Conservation (phyloP, 2,329 filamentous ascomycete species). For the Aspergillus transmontanensis region DNA sequence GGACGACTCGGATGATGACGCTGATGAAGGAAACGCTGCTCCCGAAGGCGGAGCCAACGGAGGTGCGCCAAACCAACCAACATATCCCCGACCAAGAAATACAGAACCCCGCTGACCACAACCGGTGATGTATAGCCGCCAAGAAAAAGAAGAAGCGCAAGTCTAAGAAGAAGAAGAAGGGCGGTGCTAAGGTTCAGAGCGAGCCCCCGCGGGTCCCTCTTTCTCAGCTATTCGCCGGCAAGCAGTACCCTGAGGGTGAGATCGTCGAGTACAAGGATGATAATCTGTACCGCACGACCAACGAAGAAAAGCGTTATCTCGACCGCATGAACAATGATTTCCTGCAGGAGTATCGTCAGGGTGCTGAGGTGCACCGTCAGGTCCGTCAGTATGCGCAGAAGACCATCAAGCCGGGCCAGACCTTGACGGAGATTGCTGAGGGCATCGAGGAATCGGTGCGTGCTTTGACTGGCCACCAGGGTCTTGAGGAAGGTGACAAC, state of each 20-base stretch:
- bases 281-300: conserved; percentile 76
- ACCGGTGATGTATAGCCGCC: conserved; percentile 33
- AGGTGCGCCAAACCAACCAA: conserved; percentile 29
- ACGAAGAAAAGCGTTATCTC: conserved; percentile 80
- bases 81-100: not conserved
- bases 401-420: conserved; percentile 78
- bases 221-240: conserved; percentile 72
- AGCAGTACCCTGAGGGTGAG: conserved; percentile 74
- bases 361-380: conserved; percentile 85
- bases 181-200: conserved; percentile 68
- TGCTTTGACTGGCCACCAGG: conserved; percentile 73
- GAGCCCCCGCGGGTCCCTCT: conserved; percentile 74
- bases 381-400: conserved; percentile 82
- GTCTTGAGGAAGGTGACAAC: conserved; percentile 75
- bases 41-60: conserved; percentile 42
- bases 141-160: conserved; percentile 88
- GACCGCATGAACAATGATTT: conserved; percentile 81
- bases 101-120: conserved; percentile 9
- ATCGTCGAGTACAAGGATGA: conserved; percentile 77
- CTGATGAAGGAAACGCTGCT: conserved; percentile 50
- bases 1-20: conserved; percentile 59
- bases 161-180: conserved; percentile 70
- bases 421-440: conserved; percentile 78
- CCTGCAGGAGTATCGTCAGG: conserved; percentile 77
- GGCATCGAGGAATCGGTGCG: conserved; percentile 85